These are phyloP conservation scores for Anthracocystis panici-leucophaei DNA, from an alignment of 1,284 basidiomycete species.

Conservation along the genomic window DNA sequence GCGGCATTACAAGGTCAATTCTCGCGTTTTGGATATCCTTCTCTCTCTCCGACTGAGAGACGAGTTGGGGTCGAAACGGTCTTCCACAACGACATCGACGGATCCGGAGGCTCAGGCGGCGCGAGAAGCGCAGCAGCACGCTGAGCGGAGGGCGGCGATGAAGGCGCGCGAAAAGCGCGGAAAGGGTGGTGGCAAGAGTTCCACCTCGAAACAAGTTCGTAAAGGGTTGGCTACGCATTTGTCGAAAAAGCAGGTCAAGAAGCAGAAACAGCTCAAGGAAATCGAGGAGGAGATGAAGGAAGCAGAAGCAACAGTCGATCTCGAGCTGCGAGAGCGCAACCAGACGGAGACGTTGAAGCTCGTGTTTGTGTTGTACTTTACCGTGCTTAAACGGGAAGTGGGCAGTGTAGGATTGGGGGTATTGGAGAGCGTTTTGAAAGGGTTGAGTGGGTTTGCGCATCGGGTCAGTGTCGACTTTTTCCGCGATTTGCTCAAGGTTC, in stretches of 20 bases:
- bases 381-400: constrained; percentile 85
- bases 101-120: constrained; percentile 75
- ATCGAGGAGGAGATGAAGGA: constrained; percentile 68
- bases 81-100: constrained; percentile 73
- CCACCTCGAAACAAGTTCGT: constrained; percentile 53
- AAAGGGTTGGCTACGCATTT: constrained; percentile 63
- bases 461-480: constrained; percentile 99
- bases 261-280: constrained; percentile 56
- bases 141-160: constrained; percentile 67
- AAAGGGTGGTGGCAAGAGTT: constrained; percentile 45
- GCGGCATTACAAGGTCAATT: constrained; percentile 87
- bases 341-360: constrained; percentile 98
- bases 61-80: constrained; percentile 81
- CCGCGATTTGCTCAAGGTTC: constrained; percentile 88
- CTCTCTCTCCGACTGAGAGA: constrained; percentile 87
- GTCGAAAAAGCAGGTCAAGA: constrained; percentile 66
- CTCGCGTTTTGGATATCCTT: constrained; percentile 86
- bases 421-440: constrained; percentile 87
- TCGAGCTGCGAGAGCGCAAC: constrained; percentile 87
- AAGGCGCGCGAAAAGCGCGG: constrained; percentile 68
- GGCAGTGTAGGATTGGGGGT: constrained; percentile 78
- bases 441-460: constrained; percentile 92
- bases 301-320: constrained; percentile 92
- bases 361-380: constrained; percentile 96
- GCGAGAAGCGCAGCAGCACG: constrained; percentile 70